Evolutionary conservation across 176 grass and related monocot genomes (phyloP), one percentile per base, ranked within the genome.

Genomic region (Ananas comosus): DNA sequence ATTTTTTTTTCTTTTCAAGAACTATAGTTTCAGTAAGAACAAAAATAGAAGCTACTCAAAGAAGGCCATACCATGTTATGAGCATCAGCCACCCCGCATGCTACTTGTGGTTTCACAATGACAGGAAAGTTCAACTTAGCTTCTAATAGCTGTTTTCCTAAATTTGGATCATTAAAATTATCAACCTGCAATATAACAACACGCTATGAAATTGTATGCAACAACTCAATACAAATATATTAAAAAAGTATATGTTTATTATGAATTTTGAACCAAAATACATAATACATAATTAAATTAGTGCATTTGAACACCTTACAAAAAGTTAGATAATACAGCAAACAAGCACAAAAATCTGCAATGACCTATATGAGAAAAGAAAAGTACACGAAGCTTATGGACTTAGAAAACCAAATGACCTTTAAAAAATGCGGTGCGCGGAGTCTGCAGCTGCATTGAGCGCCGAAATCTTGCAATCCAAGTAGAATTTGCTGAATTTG

Each of bases 101-200:
- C 93, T 64, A 97, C 87, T 92, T 90, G 89, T 74, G 93, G 93
- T 63, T 97, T 97, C 66, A 97, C 86, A 69, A 97, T 91, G 58
- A 97, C 67, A 64, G 93, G 93, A 74, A 92, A 97, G 27, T 73
- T 81, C 70, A 97, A 80, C 53, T 90, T 92, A 64, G 81, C 76
- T 83, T 83, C 73, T 9, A 63, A 64, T 77, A 97, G 47, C 65
- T 85, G 85, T 54, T 83, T 79, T 14, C 68, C 51, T 72, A 97
- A 64, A 64, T 83, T 69, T 82, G 50, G 78, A 76, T 71, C 82
- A 78, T 67, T 29, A 63, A 97, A 97, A 28, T 48, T 88, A 48
- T 80, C 78, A 65, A 82, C 80, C 93, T 97, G 70, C 53, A 72
- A 28, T 49, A 56, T 23, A 54, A 71, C 82, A 82, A 66, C 50